Evolutionary conservation across 768 basidiomycete species (phyloP).

Genomic region (Pholiota microspora): DNA sequence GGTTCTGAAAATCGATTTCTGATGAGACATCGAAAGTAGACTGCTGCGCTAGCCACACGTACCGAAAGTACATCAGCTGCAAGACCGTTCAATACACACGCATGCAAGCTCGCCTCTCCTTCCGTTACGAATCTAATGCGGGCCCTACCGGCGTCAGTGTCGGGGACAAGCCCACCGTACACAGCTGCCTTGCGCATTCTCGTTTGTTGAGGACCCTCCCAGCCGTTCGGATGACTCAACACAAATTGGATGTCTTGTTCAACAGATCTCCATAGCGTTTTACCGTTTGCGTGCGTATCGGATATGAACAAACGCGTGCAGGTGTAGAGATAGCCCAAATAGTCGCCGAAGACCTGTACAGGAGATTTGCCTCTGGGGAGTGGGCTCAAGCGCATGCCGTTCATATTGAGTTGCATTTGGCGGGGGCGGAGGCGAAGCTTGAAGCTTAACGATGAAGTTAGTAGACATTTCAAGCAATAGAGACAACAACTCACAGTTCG

Average conservation of each 20-base stretch:
- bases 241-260: conserved; percentile 73
- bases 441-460: conserved; percentile 45
- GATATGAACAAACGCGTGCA: conserved; percentile 76
- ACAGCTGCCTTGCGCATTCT: conserved; percentile 76
- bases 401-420: conserved; percentile 80
- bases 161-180: conserved; percentile 69
- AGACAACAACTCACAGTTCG: conserved; percentile 54
- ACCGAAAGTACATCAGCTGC: conserved; percentile 78
- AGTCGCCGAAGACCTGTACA: conserved; percentile 79
- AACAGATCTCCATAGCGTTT: conserved; percentile 65
- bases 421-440: conserved; percentile 77
- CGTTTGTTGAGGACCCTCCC: conserved; percentile 77
- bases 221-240: conserved; percentile 78
- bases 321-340: conserved; percentile 67
- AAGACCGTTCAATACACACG: conserved; percentile 74
- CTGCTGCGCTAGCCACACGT: conserved; percentile 17
- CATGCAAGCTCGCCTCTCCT: conserved; percentile 81
- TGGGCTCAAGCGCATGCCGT: conserved; percentile 73
- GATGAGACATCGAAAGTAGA: background rate
- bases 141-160: conserved; percentile 70
- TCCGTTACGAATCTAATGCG: conserved; percentile 81
- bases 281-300: conserved; percentile 82
- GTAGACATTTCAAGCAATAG: background rate
- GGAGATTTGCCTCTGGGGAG: conserved; percentile 67
- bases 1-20: conserved; percentile 41